Percentiles rank a stretch among this genome's conserved stretches.
phyloP scores from a whole-genome alignment of 23 red algal species.

The Gracilaria vermiculophylla region DNA sequence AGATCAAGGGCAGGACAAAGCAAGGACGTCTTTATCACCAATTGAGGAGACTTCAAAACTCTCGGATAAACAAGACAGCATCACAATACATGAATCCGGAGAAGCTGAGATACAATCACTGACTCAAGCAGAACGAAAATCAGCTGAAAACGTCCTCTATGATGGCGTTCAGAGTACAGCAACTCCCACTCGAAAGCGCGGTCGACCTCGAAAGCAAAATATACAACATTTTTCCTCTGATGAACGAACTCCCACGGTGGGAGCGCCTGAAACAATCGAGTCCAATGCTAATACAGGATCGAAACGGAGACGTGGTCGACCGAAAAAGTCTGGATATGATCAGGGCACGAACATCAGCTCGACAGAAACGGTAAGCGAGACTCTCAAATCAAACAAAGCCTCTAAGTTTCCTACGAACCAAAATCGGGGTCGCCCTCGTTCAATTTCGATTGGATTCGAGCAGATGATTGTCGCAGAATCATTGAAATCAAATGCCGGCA shows the following conservation, averaged over 20 bases:
- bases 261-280: not conserved
- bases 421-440: not conserved
- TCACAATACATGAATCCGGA: not conserved
- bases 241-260: not conserved
- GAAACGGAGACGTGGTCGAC: not conserved
- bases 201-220: not conserved
- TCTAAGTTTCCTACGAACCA: not conserved
- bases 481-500: not conserved
- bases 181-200: not conserved
- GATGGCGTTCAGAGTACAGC: not conserved
- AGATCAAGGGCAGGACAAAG: not conserved
- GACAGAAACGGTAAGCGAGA: not conserved
- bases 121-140: too few relatives aligned
- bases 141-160: not conserved
- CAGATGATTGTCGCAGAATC: not conserved
- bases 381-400: not conserved
- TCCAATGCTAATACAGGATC: not conserved
- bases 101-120: not conserved
- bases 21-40: not conserved
- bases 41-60: not conserved
- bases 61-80: not conserved
- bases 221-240: not conserved
- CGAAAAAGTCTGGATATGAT: not conserved
- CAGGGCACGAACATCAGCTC: not conserved
- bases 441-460: not conserved